Evolutionary conservation across 192 early-diverging fungal species (phyloP).

Genomic region (Coemansia umbellata): DNA sequence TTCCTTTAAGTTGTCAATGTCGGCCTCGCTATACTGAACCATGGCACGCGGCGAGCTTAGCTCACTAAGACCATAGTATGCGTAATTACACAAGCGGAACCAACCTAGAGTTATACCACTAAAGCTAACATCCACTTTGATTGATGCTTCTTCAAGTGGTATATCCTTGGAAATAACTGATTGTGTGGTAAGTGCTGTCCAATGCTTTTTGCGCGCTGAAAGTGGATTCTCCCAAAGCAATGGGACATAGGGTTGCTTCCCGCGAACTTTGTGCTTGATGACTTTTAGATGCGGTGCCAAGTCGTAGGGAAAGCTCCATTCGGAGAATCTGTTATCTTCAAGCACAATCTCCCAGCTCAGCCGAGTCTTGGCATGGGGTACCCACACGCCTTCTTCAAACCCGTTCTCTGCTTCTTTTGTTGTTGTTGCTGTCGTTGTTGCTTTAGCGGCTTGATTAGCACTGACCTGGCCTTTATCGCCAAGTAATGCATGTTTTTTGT

Average conservation of each 20-base stretch:
- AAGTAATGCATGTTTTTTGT: constrained; percentile 29
- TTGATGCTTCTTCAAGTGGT: constrained; percentile 9
- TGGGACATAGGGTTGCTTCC: constrained; percentile 37
- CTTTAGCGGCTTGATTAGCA: not conserved
- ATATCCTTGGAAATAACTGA: constrained; percentile 4
- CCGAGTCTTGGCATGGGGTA: constrained; percentile 46
- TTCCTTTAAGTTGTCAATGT: constrained; percentile 51
- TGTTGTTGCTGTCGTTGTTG: not conserved
- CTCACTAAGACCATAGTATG: constrained; percentile 29
- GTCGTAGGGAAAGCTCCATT: constrained; percentile 40
- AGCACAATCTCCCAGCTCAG: constrained; percentile 47
- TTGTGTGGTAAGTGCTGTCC: constrained; percentile 43
- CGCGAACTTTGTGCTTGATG: not conserved
- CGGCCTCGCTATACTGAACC: constrained; percentile 36
- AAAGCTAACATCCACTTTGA: constrained; percentile 32
- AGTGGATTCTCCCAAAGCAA: constrained; percentile 51
- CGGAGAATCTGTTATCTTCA: constrained; percentile 37
- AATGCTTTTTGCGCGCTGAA: constrained; percentile 28
- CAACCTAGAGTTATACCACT: constrained; percentile 42
- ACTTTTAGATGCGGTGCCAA: constrained; percentile 26
- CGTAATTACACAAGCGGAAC: constrained; percentile 49
- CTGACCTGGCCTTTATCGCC: not conserved
- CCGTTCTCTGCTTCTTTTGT: not conserved
- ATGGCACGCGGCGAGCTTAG: constrained; percentile 28
- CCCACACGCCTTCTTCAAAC: constrained; percentile 16